phyloP scores from a whole-genome alignment of 1,284 basidiomycete genomes.

The Grifola frondosa region DNA sequence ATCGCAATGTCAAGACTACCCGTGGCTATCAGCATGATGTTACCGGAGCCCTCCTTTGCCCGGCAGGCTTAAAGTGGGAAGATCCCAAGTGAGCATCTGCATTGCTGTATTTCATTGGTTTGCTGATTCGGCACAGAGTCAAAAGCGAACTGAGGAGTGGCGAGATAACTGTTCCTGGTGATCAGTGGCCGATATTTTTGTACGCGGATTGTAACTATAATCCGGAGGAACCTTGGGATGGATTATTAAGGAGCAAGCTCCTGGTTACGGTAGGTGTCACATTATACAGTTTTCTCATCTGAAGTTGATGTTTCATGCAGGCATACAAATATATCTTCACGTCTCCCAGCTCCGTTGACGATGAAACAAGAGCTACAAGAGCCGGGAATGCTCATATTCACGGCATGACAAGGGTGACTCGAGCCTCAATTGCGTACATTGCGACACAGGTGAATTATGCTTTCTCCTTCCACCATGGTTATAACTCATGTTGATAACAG shows the following conservation, averaged over 20 bases:
- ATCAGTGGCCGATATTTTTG: constrained; percentile 12
- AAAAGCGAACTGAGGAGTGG: constrained; percentile 4
- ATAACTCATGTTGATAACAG: no score
- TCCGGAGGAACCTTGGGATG: constrained; percentile 14
- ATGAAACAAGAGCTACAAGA: constrained; percentile 14
- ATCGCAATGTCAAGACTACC: constrained; percentile 7
- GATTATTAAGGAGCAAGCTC: constrained; percentile 6
- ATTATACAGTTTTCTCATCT: no score
- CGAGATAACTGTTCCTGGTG: constrained; percentile 4
- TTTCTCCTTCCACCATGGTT: no score
- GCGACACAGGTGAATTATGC: constrained; percentile 11
- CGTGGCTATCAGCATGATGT: constrained; percentile 8
- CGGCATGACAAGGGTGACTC: constrained; percentile 10
- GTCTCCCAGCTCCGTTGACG: no score
- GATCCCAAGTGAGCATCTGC: no score
- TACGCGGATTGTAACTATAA: constrained; percentile 6
- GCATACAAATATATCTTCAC: no score
- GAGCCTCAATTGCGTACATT: constrained; percentile 14
- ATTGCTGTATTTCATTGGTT: no score
- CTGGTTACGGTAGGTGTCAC: constrained; percentile 10
- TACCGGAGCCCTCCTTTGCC: constrained; percentile 10
- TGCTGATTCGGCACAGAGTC: constrained; percentile 2
- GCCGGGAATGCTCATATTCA: constrained; percentile 17
- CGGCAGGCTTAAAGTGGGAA: constrained; percentile 9
- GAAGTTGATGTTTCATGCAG: no score